Evolutionary conservation across 108 stramenopile species (phyloP), one percentile per base, ranked within the genome.

Genomic region (Cyclotella atomus): DNA sequence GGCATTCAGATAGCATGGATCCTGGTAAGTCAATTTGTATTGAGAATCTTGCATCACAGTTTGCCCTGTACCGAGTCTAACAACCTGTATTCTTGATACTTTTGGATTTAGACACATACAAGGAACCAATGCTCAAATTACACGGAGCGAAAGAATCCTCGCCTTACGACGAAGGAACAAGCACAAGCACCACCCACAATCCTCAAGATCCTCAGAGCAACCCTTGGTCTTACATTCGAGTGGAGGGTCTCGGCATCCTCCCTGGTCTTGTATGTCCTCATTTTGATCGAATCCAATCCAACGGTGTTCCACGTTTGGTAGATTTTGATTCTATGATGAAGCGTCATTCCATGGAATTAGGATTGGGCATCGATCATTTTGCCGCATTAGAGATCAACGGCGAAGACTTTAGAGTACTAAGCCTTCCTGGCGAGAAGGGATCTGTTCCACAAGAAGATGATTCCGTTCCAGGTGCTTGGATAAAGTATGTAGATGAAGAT

Each of bases 351-450:
- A 36, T 45, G 0, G 81, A 82, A 44, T 28, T 84, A 10, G 89
- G 90, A 0, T 83, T 96, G 46, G 88, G 91, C 1, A 94, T 96
- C 50, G 95, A 96, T 81, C 85, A 96, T 57, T 76, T 67, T 56
- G 90, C 92, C 3, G 95, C 92, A 8, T 76, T 96, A 14, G 90
- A 90, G 50, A 83, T 96, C 0, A 82, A 89, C 28, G 89, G 84
- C 14, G 82, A 78, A 8, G 50, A 71, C 29, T 82, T 82, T 41
- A 60, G 78, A 21, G 70, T 87, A 0, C 35, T 87, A 0, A 62
- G 73, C 10, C 50, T 85, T 36, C 75, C 75, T 3, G 83, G 71
- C 15, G 68, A 59, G 46, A 21, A 17, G 1, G 84, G 87, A 28
- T 80, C 82, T 17, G 73, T 85, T 20, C 45, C 74, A 46, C 21